Percentiles rank a stretch among this genome's conserved stretches.
phyloP scores from a whole-genome alignment of 495 filamentous ascomycete genomes.

The Podospora australis region DNA sequence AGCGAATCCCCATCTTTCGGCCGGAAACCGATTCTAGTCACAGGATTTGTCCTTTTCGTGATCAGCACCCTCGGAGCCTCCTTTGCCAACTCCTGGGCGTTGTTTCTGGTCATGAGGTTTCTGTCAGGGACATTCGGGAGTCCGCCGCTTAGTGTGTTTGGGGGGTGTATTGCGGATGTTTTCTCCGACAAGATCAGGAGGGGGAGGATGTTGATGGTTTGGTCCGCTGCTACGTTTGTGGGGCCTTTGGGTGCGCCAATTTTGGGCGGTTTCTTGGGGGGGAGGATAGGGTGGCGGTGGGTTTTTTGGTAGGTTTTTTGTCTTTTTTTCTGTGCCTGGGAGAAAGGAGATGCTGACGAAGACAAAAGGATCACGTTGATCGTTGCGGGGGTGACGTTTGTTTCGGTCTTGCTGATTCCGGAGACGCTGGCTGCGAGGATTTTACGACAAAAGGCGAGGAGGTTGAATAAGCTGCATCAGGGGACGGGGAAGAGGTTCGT shows the following conservation, averaged over 20 bases:
- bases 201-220: conserved; percentile 26
- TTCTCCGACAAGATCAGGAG: conserved; percentile 30
- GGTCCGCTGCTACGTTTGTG: conserved; percentile 21
- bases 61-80: conserved; percentile 70
- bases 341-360: not conserved
- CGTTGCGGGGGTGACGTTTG: conserved; percentile 31
- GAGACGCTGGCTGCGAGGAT: conserved; percentile 49
- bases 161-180: conserved; percentile 78
- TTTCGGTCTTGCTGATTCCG: conserved; percentile 27
- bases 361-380: conserved; percentile 34
- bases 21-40: conserved; percentile 62
- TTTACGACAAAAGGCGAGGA: conserved; percentile 38
- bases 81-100: conserved; percentile 49
- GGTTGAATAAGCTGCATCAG: conserved; percentile 35
- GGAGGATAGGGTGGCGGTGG: conserved; percentile 42
- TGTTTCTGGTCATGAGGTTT: conserved; percentile 25
- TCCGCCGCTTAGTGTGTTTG: conserved; percentile 74
- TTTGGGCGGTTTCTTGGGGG: conserved; percentile 34
- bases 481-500: conserved; percentile 9
- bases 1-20: conserved; percentile 73
- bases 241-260: conserved; percentile 45
- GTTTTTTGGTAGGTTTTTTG: conserved; percentile 42
- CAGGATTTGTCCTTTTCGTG: conserved; percentile 60
- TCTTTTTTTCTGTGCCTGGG: not conserved
- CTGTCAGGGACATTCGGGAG: conserved; percentile 60